Evolutionary conservation across 371 early-diverging fungal genomes (phyloP), one percentile per base, ranked within the genome.

Genomic region (Capniomyces stellatus): DNA sequence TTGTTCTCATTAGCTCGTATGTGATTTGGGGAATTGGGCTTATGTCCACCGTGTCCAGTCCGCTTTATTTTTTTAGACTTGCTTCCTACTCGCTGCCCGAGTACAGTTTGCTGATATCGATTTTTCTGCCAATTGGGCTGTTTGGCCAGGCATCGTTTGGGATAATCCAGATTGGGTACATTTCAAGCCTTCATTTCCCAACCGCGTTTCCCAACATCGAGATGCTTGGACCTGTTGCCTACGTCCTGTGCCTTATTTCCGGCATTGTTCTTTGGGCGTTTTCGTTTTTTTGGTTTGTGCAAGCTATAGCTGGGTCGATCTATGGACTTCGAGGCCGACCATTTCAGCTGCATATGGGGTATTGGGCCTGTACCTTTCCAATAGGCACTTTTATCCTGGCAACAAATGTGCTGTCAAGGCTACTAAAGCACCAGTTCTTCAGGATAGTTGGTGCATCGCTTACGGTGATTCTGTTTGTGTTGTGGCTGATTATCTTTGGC

Each of bases 281-380:
- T 3, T 72, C 65, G 2, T 25, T 62, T 15, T 74, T 74, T 72
- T 74, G 70, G 62, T 21, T 72, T 3, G 25, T 50, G 1, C 58
- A 66, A 1, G 75, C 70, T 12, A 49, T 63, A 1, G 46, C 46
- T 19, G 8, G 46, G 12, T 59, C 71, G 0, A 63, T 75, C 0
- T 59, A 57, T 46, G 65, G 67, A 0, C 51, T 53, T 24, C 51
- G 55, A 10, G 56, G 62, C 18, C 54, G 56, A 13, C 35, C 35
- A 1, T 58, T 74, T 19, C 64, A 66, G 1, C 74, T 74, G 46
- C 66, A 71, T 54, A 63, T 74, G 46, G 75, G 75, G 12, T 74
- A 71, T 69, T 74, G 75, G 75, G 73, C 69, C 3, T 53, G 70
- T 1, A 75, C 67, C 21, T 74, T 74, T 57, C 75, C 75, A 0